Percentiles rank a stretch among this genome's conserved stretches.
Evolutionary conservation across 139 green algal genomes (phyloP).

Genomic region (Chlamydomonas asymmetrica): DNA sequence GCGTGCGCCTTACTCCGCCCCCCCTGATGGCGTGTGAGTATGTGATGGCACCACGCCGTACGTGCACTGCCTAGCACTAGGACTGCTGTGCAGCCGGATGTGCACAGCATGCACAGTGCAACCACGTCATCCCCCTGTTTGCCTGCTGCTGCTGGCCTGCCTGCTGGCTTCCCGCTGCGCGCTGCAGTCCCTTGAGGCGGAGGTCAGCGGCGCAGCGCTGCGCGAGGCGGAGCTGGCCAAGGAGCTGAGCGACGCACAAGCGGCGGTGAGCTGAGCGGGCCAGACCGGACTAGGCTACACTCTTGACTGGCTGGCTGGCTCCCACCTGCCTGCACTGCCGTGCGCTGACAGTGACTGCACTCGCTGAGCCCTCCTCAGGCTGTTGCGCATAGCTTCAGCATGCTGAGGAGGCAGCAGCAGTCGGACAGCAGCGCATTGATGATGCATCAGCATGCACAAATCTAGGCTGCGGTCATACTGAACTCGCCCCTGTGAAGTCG

Average conservation of each 20-base stretch:
- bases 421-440: background rate
- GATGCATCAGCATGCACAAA: background rate
- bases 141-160: too few species aligned
- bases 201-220: conserved; percentile 12
- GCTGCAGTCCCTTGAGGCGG: conserved; percentile 22
- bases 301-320: background rate
- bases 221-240: conserved; percentile 23
- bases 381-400: background rate
- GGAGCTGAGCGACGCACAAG: conserved; percentile 18
- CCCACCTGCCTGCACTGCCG: background rate
- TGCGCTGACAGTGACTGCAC: background rate
- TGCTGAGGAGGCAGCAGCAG: background rate
- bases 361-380: background rate
- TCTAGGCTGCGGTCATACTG: background rate
- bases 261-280: background rate
- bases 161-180: too few species aligned
- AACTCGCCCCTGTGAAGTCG: background rate
- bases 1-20: too few species aligned
- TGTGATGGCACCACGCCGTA: too few species aligned
- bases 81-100: too few species aligned
- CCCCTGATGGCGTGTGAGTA: too few species aligned
- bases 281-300: too few species aligned
- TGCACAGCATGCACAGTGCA: too few species aligned
- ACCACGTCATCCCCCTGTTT: too few species aligned
- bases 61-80: too few species aligned